Evolutionary conservation across 2,329 filamentous ascomycete species (phyloP), one percentile per base, ranked within the genome.

Genomic region (Shiraia sp.): DNA sequence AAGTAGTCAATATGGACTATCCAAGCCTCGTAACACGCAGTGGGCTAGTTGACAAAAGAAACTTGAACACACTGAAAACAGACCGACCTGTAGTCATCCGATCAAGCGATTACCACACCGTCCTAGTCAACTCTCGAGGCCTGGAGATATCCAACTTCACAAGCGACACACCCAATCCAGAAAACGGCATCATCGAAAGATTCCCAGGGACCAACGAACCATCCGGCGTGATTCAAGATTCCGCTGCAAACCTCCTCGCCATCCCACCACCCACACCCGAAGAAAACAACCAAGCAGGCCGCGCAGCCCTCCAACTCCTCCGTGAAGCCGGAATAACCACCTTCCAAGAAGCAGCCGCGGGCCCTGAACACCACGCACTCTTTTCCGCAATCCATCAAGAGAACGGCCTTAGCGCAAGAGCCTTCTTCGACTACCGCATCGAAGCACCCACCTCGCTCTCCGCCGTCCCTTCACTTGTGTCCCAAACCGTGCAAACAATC

Each of bases 1-100:
- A 41, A n/a, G 38, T 28, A 13, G 38, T 41, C 24, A 41, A 41
- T 13, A n/a, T 41, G 17, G 38, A 41, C 31, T 41, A 41, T 14
- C 32, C 38, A 10, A 41, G 22, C 30, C 38, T 41, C 12, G 16
- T 28, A 2, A 28, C 26, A 10, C 38, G 24, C 14, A 41, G 32
- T 5, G 38, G 38, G 15, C 16, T 17, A 10, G 30, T 32, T 10
- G 22, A 9, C 15, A 32, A 32, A n/a, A 32, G n/a, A 12, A 10
- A 32, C 2, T 17, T 32, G 13, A 17, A 32, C 30, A 32, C 15
- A 10, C 9, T 32, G 15, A 32, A 19, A 32, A 32, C 30, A 12
- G 22, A 15, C 10, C 17, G 30, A 5, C 30, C 30, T 10, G 13
- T 32, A 6, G 1, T 7, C 2, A 12, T 41, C 24, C 31, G 31